Conservation (phyloP, 1,284 basidiomycete species). For the Calocybe gambosa region DNA sequence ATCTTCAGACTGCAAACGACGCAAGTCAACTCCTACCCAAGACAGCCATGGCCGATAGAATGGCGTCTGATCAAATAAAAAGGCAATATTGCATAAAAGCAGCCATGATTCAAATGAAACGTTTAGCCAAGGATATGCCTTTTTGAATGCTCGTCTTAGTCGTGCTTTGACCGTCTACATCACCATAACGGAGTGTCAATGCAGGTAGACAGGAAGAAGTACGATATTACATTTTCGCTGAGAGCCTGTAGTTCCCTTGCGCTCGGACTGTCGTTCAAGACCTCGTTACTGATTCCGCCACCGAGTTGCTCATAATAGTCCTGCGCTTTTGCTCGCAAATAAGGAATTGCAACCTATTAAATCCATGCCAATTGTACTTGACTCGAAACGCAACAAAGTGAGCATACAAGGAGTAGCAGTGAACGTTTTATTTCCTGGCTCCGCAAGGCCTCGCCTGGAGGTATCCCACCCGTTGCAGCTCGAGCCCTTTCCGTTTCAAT, state of each 20-base stretch:
- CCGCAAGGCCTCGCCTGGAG: slow-evolving; percentile 58
- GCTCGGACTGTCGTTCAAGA: slow-evolving; percentile 52
- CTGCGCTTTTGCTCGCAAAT: slow-evolving; percentile 81
- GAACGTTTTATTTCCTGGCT: slow-evolving; percentile 66
- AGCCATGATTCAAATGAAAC: slow-evolving; percentile 76
- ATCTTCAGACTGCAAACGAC: slow-evolving; percentile 73
- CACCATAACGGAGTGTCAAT: slow-evolving; percentile 1
- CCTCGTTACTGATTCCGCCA: slow-evolving; percentile 66
- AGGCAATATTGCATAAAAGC: slow-evolving; percentile 81
- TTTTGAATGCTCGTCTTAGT: slow-evolving; percentile 58
- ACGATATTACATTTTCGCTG: slow-evolving; percentile 40
- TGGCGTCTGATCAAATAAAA: slow-evolving; percentile 84
- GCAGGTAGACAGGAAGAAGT: slow-evolving; percentile 4
- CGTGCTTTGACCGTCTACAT: slow-evolving; percentile 37
- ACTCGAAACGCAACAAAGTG: neutral
- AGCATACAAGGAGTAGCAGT: slow-evolving; percentile 66
- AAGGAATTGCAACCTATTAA: slow-evolving; percentile 79
- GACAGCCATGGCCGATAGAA: slow-evolving; percentile 91
- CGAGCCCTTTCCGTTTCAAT: slow-evolving; percentile 61
- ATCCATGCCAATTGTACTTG: neutral
- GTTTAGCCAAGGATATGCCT: slow-evolving; percentile 79
- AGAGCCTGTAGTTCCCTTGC: slow-evolving; percentile 37
- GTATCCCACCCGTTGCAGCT: slow-evolving; percentile 62
- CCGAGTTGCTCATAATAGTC: slow-evolving; percentile 90
- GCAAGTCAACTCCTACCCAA: slow-evolving; percentile 79